phyloP scores from a whole-genome alignment of 2,329 filamentous ascomycete species.

The Ceratocystis diversiconidia region DNA sequence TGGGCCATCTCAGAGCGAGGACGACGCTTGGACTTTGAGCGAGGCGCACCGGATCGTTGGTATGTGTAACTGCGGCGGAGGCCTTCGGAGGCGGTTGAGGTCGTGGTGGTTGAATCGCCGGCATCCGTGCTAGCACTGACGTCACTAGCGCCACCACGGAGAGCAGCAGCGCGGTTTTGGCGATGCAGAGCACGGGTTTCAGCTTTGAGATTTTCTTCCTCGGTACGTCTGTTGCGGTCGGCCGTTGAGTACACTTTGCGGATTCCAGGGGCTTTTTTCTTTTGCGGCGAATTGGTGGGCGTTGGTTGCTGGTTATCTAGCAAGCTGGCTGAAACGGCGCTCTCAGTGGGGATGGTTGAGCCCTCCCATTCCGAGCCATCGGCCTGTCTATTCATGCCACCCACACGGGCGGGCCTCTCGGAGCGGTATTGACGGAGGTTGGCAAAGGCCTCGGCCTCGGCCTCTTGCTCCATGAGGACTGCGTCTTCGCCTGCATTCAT shows the following conservation, averaged over 20 bases:
- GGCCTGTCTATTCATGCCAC: slow-evolving; percentile 69
- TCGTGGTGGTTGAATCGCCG: slow-evolving; percentile 8
- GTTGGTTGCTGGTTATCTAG: slow-evolving; percentile 43
- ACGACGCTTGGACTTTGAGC: slow-evolving; percentile 18
- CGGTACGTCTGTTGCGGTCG: slow-evolving; percentile 38
- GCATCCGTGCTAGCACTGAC: slow-evolving; percentile 10
- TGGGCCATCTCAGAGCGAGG: slow-evolving; percentile 23
- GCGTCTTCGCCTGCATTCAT: slow-evolving; percentile 42
- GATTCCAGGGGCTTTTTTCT: slow-evolving; percentile 34
- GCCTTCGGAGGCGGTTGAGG: slow-evolving; percentile 10
- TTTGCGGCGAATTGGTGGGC: slow-evolving; percentile 40
- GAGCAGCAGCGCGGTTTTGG: slow-evolving; percentile 29
- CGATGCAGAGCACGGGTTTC: slow-evolving; percentile 44
- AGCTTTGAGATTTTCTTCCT: slow-evolving; percentile 39
- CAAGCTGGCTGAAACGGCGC: slow-evolving; percentile 46
- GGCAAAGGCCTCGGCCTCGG: slow-evolving; percentile 48
- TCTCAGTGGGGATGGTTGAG: slow-evolving; percentile 50
- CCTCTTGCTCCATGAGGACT: slow-evolving; percentile 44
- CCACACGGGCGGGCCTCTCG: slow-evolving; percentile 74
- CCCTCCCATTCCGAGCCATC: slow-evolving; percentile 74
- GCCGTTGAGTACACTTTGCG: slow-evolving; percentile 49
- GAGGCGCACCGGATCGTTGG: slow-evolving; percentile 28
- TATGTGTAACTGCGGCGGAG: slow-evolving; percentile 40
- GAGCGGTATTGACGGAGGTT: slow-evolving; percentile 73
- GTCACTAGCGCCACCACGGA: slow-evolving; percentile 16